Percentiles rank a stretch among this genome's conserved stretches.
Conservation (phyloP, 2,329 filamentous ascomycete species). For the Cordyceps javanica region DNA sequence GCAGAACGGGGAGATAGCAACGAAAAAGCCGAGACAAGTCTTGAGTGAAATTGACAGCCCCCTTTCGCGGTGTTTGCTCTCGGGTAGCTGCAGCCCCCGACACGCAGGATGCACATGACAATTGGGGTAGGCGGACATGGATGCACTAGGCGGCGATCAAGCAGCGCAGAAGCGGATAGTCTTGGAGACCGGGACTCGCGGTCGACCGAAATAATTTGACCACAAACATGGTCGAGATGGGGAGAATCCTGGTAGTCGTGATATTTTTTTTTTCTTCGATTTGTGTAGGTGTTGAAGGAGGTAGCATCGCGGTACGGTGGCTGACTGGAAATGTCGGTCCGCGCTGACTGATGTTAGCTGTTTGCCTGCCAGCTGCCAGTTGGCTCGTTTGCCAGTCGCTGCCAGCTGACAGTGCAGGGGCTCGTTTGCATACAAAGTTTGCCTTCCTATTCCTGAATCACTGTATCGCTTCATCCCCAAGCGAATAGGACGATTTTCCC, state of each 20-base stretch:
- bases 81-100: neutral
- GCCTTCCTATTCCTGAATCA: no score
- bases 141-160: neutral
- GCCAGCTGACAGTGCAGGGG: neutral
- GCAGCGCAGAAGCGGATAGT: neutral
- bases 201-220: no score
- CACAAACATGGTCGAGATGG: no score
- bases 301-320: neutral
- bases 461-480: no score
- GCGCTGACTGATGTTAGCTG: no score
- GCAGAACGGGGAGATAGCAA: neutral
- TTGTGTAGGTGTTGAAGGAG: neutral
- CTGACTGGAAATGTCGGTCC: neutral
- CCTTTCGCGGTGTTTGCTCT: neutral
- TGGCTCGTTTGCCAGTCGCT: no score
- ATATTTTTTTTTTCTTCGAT: no score
- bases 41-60: neutral
- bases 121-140: neutral
- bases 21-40: neutral
- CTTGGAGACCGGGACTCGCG: neutral
- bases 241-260: no score
- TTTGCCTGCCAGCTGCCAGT: neutral
- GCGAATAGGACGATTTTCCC: no score
- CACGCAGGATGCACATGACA: neutral
- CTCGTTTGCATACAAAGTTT: neutral